Conservation (phyloP, 208 protist species). For the Trypanosoma boissoni region DNA sequence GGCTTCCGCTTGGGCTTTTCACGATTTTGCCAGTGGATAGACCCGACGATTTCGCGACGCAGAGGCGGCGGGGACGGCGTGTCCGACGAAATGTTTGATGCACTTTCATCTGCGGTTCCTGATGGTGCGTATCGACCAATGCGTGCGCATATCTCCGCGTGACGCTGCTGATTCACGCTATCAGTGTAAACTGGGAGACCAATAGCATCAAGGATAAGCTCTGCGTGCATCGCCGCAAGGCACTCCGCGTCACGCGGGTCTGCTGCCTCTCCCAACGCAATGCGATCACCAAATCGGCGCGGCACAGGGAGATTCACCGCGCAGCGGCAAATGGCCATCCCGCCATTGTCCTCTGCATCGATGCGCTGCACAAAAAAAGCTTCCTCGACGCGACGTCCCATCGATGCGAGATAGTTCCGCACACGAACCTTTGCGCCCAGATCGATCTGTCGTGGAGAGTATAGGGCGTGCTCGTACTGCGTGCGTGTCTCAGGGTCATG, state of each 20-base stretch:
- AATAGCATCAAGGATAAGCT: slow-evolving; percentile 85
- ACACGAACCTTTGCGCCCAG: slow-evolving; percentile 50
- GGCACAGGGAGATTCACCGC: slow-evolving; percentile 66
- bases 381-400: slow-evolving; percentile 69
- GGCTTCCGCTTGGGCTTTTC: slow-evolving; percentile 17
- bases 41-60: slow-evolving; percentile 54
- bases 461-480: slow-evolving; percentile 33
- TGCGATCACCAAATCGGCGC: slow-evolving; percentile 58
- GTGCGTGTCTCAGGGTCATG: slow-evolving; percentile 27
- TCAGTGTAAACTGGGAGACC: slow-evolving; percentile 79
- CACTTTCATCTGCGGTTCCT: background rate
- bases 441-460: slow-evolving; percentile 56
- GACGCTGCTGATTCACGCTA: slow-evolving; percentile 43
- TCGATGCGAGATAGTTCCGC: slow-evolving; percentile 52
- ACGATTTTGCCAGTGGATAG: slow-evolving; percentile 65
- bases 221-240: slow-evolving; percentile 86
- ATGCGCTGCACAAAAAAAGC: slow-evolving; percentile 53
- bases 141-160: slow-evolving; percentile 52
- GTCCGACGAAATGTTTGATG: slow-evolving; percentile 24
- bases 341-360: slow-evolving; percentile 43
- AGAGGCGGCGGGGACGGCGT: slow-evolving; percentile 77
- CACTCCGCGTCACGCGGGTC: slow-evolving; percentile 56
- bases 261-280: slow-evolving; percentile 72
- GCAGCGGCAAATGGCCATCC: slow-evolving; percentile 40
- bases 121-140: slow-evolving; percentile 67